A percentile compares a stretch with the other conserved stretches of the same genome.
These are phyloP conservation scores for Aspergillus sergii DNA, from an alignment of 2,329 filamentous ascomycete species.

Conservation along the genomic window DNA sequence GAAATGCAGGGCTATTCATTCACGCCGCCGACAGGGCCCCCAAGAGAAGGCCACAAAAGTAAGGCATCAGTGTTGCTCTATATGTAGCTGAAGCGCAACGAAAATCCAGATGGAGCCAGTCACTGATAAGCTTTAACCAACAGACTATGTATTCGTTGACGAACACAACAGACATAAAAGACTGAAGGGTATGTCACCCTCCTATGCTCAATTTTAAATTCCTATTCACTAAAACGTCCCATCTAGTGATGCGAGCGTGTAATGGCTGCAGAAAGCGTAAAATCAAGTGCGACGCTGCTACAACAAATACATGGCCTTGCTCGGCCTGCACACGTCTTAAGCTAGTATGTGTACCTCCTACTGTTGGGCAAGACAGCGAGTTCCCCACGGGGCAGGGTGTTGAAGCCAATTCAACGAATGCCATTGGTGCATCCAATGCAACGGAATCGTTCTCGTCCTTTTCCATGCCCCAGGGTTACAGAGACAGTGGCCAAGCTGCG, in stretches of 20 bases:
- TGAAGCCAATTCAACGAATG: slow-evolving; percentile 28
- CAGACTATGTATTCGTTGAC: slow-evolving; percentile 98
- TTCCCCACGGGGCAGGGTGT: slow-evolving; percentile 31
- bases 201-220: neutral
- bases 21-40: slow-evolving; percentile 65
- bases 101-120: neutral
- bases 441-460: slow-evolving; percentile 57
- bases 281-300: slow-evolving; percentile 97
- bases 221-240: slow-evolving; percentile 12
- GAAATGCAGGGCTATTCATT: slow-evolving; percentile 75
- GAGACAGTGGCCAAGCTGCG: slow-evolving; percentile 54
- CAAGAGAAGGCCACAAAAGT: slow-evolving; percentile 83
- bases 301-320: slow-evolving; percentile 96
- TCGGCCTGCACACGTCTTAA: slow-evolving; percentile 91
- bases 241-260: slow-evolving; percentile 89
- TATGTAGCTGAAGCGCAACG: slow-evolving; percentile 7
- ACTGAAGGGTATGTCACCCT: slow-evolving; percentile 71
- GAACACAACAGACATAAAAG: slow-evolving; percentile 98
- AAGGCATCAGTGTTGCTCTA: slow-evolving; percentile 38
- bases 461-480: slow-evolving; percentile 51
- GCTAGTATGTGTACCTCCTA: slow-evolving; percentile 88
- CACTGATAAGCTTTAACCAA: slow-evolving; percentile 16
- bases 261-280: slow-evolving; percentile 93
- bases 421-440: slow-evolving; percentile 35
- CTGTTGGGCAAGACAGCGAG: slow-evolving; percentile 71